Percentiles rank a stretch among this genome's conserved stretches.
These are phyloP conservation scores for Ambrosiella cleistominuta DNA, from an alignment of 2,329 filamentous ascomycete genomes.

Conservation along the genomic window DNA sequence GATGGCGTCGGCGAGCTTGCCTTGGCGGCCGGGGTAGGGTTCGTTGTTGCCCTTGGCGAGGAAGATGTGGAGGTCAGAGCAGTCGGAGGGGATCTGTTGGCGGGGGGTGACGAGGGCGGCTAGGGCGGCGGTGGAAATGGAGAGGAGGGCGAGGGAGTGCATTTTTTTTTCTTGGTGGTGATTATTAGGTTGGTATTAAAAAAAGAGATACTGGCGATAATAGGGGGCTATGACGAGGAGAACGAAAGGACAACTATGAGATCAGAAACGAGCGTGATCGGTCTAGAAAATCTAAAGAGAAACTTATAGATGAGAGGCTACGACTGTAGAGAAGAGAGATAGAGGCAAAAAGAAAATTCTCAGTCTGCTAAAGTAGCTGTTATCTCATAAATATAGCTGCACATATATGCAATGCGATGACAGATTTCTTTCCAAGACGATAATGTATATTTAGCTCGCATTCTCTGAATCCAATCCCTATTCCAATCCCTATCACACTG, in stretches of 20 bases:
- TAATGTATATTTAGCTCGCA: background rate
- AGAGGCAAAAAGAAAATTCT: background rate
- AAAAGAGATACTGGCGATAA: background rate
- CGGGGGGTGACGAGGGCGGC: background rate
- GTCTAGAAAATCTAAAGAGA: background rate
- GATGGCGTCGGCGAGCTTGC: conserved; percentile 17
- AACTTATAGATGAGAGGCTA: background rate
- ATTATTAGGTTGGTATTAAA: background rate
- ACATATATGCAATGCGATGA: background rate
- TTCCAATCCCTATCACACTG: background rate
- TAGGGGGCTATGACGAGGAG: background rate
- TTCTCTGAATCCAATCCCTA: background rate
- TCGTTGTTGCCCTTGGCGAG: conserved; percentile 18
- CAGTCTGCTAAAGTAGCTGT: background rate
- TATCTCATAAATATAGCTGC: background rate
- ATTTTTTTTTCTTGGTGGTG: background rate
- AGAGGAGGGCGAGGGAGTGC: background rate
- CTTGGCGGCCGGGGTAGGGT: conserved; percentile 19
- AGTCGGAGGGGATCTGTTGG: conserved; percentile 10
- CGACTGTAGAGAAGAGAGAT: background rate
- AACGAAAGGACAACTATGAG: background rate
- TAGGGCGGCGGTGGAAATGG: background rate
- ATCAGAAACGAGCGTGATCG: background rate
- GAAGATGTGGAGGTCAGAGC: conserved; percentile 19
- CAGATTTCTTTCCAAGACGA: background rate